Base-by-base conservation (phyloP, 2,329 filamentous ascomycete genomes). In the Penicillium sp. region DNA sequence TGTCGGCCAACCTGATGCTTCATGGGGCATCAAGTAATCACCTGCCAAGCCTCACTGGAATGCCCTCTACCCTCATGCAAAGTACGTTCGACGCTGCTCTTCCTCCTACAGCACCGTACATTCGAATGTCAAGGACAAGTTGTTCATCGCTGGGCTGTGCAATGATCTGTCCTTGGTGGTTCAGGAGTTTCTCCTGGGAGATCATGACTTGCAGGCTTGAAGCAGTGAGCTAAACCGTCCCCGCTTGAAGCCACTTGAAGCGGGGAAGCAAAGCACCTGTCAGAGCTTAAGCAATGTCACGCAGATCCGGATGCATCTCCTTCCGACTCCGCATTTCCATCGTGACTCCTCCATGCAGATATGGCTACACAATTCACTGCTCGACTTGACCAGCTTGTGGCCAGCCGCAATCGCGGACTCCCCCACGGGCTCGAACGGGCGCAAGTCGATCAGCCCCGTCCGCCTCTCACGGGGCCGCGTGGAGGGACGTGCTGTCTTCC, bases 381-480 rank as follows among this genome's bases (percentile, higher is more conserved):
- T 27, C 6, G 25, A 33, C 39, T 13, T 12, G 35, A 35, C 28
- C 11, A 13, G n/a, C 8, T 25, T 18, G 9, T 27, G 32, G 35
- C 43, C 43, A 45, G 36, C 43, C 29, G 28, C 13, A 32, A 36
- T 26, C 26, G 35, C 50, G 51, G 52, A 29, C 37, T 48, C 36
- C 51, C 44, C 55, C 56, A 58, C 56, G 56, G 47, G 56, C 45
- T 44, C 41, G 8, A 33, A 25, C 25, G 26, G 37, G 26, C 13
- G 52, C 36, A 51, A 42, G 26, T 51, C 43, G 47, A 52, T 46
- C 25, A 34, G 12, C 5, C 7, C 29, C 13, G 41, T 50, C 47
- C 50, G 49, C 66, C 64, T 68, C 59, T 68, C 63, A 45, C 63
- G 58, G 38, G 57, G 52, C 59, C 51, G 56, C 65, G 67, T 69